phyloP scores from a whole-genome alignment of 2,329 filamentous ascomycete genomes.

The Aurifilum marmelostoma region DNA sequence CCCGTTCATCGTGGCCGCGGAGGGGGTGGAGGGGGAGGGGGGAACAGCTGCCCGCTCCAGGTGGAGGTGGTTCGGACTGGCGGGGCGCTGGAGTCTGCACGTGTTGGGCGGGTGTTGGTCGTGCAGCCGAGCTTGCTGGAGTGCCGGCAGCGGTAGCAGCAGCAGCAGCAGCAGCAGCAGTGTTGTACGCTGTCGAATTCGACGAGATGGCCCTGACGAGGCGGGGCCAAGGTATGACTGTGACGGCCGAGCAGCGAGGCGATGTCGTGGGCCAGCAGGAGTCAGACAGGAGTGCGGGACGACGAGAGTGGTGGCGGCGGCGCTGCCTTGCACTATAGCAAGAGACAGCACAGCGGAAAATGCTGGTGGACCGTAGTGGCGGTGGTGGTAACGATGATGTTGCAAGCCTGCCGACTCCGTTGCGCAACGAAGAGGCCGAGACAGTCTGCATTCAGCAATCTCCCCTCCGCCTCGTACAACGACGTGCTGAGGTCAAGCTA shows the following conservation, averaged over 20 bases:
- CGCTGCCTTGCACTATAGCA: slow-evolving; percentile 14
- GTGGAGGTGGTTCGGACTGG: slow-evolving; percentile 2
- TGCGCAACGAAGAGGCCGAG: slow-evolving; percentile 28
- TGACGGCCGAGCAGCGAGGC: slow-evolving; percentile 15
- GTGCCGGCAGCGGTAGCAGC: background rate
- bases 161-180: slow-evolving; percentile 2
- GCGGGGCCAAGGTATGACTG: slow-evolving; percentile 12
- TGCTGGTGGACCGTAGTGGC: slow-evolving; percentile 1
- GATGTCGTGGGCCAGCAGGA: background rate
- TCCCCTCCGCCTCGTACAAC: slow-evolving; percentile 23
- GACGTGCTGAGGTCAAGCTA: slow-evolving; percentile 6
- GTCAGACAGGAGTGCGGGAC: slow-evolving; percentile 3
- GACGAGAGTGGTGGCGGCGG: background rate
- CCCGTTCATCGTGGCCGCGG: slow-evolving; percentile 32
- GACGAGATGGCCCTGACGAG: slow-evolving; percentile 18
- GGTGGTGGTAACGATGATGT: slow-evolving; percentile 4
- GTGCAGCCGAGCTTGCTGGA: slow-evolving; percentile 13
- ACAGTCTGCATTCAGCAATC: slow-evolving; percentile 27
- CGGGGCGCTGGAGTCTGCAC: slow-evolving; percentile 3
- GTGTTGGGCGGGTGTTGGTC: background rate
- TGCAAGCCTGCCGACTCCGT: slow-evolving; percentile 20
- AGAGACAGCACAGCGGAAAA: background rate
- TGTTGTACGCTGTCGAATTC: background rate
- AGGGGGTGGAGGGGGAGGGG: background rate
- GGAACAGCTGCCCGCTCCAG: background rate